Conservation (phyloP, 768 basidiomycete species). For the Hygrophoropsis aurantiaca region DNA sequence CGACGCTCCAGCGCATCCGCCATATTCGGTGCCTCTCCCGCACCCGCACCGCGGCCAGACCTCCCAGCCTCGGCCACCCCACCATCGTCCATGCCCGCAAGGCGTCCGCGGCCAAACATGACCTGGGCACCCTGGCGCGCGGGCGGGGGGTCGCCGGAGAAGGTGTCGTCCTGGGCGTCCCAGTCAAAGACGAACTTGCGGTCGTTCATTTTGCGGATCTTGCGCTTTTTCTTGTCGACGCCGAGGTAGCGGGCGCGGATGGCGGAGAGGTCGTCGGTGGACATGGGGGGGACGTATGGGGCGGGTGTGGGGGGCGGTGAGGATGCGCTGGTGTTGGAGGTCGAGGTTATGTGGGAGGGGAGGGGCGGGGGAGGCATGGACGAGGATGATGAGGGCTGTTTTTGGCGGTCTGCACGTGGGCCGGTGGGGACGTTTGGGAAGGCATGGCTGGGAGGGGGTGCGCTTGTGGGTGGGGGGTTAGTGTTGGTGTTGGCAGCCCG, state of each 20-base stretch:
- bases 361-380: conserved; percentile 54
- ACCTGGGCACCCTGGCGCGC: conserved; percentile 81
- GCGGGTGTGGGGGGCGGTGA: conserved; percentile 40
- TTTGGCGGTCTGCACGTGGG: conserved; percentile 73
- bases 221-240: conserved; percentile 90
- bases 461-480: conserved; percentile 28
- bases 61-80: conserved; percentile 42
- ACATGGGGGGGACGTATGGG: conserved; percentile 62
- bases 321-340: conserved; percentile 18
- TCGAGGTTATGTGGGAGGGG: conserved; percentile 17
- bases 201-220: conserved; percentile 92
- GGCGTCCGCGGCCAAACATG: conserved; percentile 83
- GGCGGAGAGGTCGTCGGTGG: conserved; percentile 74
- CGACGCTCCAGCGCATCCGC: conserved; percentile 83
- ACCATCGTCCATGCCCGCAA: conserved; percentile 87
- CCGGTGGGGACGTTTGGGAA: conserved; percentile 80
- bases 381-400: conserved; percentile 35
- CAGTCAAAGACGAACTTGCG: conserved; percentile 99
- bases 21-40: conserved; percentile 41
- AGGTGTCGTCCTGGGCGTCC: conserved; percentile 96
- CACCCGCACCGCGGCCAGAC: conserved; percentile 41
- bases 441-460: conserved; percentile 39
- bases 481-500: conserved; percentile 34
- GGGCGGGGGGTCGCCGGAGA: conserved; percentile 69
- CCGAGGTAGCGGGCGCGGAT: conserved; percentile 95